Evolutionary conservation across 371 early-diverging fungal genomes (phyloP).

Genomic region (Mortierella sp.): DNA sequence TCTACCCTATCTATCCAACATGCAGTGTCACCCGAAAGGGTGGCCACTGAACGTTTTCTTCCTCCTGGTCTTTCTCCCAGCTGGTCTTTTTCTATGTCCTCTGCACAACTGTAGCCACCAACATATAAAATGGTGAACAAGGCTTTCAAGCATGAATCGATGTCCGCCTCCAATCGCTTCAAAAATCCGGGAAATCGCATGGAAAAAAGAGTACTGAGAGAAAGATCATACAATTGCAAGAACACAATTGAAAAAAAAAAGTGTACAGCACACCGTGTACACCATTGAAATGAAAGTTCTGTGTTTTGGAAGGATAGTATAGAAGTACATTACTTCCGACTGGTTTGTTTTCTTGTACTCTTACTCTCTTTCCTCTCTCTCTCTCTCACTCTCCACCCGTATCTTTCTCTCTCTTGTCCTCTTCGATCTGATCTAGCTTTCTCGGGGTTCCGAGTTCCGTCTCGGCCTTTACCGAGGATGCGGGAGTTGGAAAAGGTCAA

Average conservation of each 20-base stretch:
- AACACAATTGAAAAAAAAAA: not conserved
- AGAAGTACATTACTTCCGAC: not conserved
- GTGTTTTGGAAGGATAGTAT: constrained; percentile 2
- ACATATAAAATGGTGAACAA: not conserved
- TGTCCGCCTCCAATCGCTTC: not conserved
- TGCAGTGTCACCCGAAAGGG: not conserved
- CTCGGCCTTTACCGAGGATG: constrained; percentile 3
- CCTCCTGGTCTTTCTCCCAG: not conserved
- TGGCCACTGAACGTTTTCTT: not conserved
- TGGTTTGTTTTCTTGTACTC: not conserved
- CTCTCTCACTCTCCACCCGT: not conserved
- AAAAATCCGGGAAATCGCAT: not conserved
- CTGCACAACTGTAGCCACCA: not conserved
- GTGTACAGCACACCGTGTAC: too few species aligned
- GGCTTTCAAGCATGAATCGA: not conserved
- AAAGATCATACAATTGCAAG: too few species aligned
- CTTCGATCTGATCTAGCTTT: not conserved
- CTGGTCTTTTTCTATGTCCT: not conserved
- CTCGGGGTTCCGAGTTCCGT: not conserved
- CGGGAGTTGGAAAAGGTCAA: not conserved
- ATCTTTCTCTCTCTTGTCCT: too few species aligned
- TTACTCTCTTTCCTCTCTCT: not conserved
- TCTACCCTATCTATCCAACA: not conserved
- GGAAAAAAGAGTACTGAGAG: too few species aligned
- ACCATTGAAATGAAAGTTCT: not conserved